Evolutionary conservation across 306 rosid genomes (phyloP).

Genomic region (Acacia crassicarpa): DNA sequence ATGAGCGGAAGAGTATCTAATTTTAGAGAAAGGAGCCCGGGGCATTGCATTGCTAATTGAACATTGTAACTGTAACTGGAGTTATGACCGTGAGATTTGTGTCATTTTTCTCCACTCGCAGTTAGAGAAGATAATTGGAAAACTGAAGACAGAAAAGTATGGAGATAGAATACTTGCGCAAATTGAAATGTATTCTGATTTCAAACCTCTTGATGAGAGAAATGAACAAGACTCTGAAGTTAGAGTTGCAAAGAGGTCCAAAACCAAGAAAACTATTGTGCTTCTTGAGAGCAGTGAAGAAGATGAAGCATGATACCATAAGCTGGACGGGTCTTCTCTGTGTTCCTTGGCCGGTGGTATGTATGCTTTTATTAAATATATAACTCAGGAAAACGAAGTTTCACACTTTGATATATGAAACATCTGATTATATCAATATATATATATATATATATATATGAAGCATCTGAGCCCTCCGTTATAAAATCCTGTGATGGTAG

Average conservation of each 20-base stretch:
- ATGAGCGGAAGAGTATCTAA: background rate
- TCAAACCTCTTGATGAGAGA: slow-evolving; percentile 18
- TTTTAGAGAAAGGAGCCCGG: background rate
- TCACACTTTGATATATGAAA: background rate
- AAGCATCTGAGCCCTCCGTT: background rate
- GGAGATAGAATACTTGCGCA: slow-evolving; percentile 70
- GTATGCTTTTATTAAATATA: background rate
- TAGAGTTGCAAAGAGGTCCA: slow-evolving; percentile 59
- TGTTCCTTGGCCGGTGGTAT: background rate
- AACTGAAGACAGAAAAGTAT: slow-evolving; percentile 72
- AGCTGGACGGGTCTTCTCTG: background rate
- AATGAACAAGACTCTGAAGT: slow-evolving; percentile 45
- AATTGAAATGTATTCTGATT: slow-evolving; percentile 46
- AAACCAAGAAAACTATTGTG: slow-evolving; percentile 59
- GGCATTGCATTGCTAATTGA: background rate
- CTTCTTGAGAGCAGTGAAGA: slow-evolving; percentile 80
- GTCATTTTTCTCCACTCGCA: slow-evolving; percentile 33
- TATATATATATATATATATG: too few species aligned
- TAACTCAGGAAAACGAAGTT: background rate
- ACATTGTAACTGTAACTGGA: background rate
- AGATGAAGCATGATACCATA: slow-evolving; percentile 54
- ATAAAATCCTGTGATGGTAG: background rate
- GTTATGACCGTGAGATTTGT: background rate
- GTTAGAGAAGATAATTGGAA: slow-evolving; percentile 84
- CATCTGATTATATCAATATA: too few species aligned